Conservation (phyloP, 148 eudicot species). For the Tetragonia tetragonoides region DNA sequence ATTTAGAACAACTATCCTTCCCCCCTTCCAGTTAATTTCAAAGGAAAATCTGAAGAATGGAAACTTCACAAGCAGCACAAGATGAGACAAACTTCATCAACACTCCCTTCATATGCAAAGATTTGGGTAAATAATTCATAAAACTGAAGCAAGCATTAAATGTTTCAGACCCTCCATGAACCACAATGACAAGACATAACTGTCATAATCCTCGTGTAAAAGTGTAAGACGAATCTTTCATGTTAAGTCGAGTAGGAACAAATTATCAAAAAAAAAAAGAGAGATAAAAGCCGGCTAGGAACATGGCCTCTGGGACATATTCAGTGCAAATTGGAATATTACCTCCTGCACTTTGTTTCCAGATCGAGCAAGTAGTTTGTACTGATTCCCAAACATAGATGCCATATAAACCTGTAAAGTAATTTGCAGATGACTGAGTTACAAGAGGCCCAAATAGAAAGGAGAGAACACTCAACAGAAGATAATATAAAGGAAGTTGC, state of each 20-base stretch:
- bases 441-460: background rate
- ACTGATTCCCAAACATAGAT: constrained; percentile 72
- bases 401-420: constrained; percentile 89
- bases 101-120: background rate
- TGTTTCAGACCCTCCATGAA: too few relatives aligned
- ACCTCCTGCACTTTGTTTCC: constrained; percentile 98
- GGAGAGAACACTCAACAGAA: background rate
- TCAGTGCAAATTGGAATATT: constrained; percentile 4
- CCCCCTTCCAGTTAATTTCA: background rate
- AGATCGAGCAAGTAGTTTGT: constrained; percentile 90
- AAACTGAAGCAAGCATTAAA: too few relatives aligned
- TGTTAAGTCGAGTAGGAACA: background rate
- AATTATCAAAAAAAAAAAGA: too few relatives aligned
- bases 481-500: background rate
- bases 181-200: too few relatives aligned
- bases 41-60: background rate
- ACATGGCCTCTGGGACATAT: background rate
- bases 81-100: background rate
- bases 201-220: too few relatives aligned
- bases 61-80: background rate
- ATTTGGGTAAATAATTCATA: too few relatives aligned
- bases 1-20: background rate
- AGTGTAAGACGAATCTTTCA: too few relatives aligned
- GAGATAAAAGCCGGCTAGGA: too few relatives aligned
- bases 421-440: background rate